Evolutionary conservation across 148 eudicot species (phyloP), one percentile per base, ranked within the genome.

Genomic region (Cornus kousa): DNA sequence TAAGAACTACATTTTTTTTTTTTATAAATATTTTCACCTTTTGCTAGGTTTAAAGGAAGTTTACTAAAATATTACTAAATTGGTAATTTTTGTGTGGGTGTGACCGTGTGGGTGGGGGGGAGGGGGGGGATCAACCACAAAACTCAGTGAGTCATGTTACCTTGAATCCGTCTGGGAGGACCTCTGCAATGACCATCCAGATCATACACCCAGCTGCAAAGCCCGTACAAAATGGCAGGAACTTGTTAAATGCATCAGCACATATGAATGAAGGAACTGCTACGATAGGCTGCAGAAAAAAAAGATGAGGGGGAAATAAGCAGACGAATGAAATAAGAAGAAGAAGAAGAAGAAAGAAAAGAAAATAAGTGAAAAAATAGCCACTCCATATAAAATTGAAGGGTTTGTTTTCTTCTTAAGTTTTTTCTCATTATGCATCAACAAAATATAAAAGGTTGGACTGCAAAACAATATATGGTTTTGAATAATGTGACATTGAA

Each of bases 161-260:
- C 97, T 95, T 95, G 80, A 95, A 91, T 74, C 89, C 99, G 80
- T 95, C 97, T 6, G 99, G 99, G 81, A 95, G 95, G 76, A 95
- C 99, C 86, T 95, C 99, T 7, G 95, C 94, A 71, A 95, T 83
- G 79, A 95, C 99, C 96, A 95, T 95, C 99, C 97, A 93, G 85
- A 95, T 91, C 99, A 95, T 95, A 87, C 97, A 95, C 73, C 99
- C 97, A 85, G 97, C 99, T 75, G 99, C 99, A 84, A 95, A 93
- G 68, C 99, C 99, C 82, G 99, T 93, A 57, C 97, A 94, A 80
- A 95, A 95, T 65, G 99, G 99, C 83, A 95, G 83, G 80, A 95
- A 81, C 77, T 89, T 95, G 92, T 88, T 87, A 73, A 95, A 95
- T 74, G 97, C 88, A 86, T 95, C 97, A 19, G 99, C 99, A 84